phyloP scores from a whole-genome alignment of 2,329 filamentous ascomycete species.

The Mycosphaerella sp. region DNA sequence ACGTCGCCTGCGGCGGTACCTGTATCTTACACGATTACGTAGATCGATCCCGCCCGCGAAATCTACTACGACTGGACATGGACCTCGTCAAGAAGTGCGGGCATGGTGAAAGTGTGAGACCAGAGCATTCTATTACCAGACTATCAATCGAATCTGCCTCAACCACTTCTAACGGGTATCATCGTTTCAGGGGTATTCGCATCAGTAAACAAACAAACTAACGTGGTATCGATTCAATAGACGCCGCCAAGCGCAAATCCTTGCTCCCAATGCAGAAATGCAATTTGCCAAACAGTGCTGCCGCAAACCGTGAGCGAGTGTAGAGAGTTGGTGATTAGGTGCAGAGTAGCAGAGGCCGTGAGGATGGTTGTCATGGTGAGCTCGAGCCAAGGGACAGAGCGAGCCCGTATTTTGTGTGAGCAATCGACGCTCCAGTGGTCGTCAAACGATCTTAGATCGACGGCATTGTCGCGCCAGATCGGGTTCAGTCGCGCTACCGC shows the following conservation, averaged over 20 bases:
- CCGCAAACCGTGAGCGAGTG: constrained; percentile 16
- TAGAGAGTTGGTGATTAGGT: constrained; percentile 15
- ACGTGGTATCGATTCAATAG: constrained; percentile 18
- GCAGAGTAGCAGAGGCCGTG: constrained; percentile 9
- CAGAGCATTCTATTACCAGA: constrained; percentile 7
- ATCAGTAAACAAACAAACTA: constrained; percentile 12
- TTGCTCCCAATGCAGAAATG: constrained; percentile 13
- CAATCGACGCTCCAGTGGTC: neutral
- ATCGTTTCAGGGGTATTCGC: constrained; percentile 11
- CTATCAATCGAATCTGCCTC: neutral
- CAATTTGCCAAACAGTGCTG: constrained; percentile 14
- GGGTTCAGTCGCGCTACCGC: neutral
- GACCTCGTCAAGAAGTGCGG: too few relatives aligned
- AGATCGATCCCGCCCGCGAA: too few relatives aligned
- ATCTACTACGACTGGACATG: too few relatives aligned
- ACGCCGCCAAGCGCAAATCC: constrained; percentile 14
- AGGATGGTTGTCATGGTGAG: neutral
- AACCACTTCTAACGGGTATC: constrained; percentile 11
- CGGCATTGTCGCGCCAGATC: constrained; percentile 6
- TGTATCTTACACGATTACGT: too few relatives aligned
- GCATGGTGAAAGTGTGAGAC: neutral
- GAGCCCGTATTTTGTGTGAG: neutral
- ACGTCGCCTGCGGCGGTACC: too few relatives aligned
- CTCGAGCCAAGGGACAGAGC: neutral
- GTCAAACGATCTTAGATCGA: neutral